phyloP scores from a whole-genome alignment of 192 early-diverging fungal genomes.

The Coemansia sp. region DNA sequence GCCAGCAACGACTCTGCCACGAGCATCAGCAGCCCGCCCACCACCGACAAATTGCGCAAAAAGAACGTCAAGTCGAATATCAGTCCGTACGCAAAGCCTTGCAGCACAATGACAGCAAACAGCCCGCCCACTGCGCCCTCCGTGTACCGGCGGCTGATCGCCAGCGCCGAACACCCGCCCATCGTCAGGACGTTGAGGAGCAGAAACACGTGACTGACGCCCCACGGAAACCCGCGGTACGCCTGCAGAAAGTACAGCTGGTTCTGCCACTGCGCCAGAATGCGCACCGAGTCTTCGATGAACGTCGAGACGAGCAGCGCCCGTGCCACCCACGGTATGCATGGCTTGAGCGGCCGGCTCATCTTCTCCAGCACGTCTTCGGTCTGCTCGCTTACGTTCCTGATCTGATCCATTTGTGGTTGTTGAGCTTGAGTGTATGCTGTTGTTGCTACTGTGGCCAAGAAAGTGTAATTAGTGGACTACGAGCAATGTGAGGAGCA shows the following conservation, averaged over 20 bases:
- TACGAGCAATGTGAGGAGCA: too few relatives aligned
- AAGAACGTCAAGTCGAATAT: conserved; percentile 89
- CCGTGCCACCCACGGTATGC: conserved; percentile 84
- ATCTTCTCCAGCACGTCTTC: conserved; percentile 78
- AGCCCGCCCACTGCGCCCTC: conserved; percentile 83
- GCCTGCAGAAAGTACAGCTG: conserved; percentile 83
- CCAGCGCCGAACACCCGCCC: conserved; percentile 78
- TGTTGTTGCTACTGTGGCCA: too few relatives aligned
- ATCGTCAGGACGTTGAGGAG: conserved; percentile 80
- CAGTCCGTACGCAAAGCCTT: conserved; percentile 93
- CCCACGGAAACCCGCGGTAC: conserved; percentile 77
- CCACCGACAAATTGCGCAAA: conserved; percentile 88
- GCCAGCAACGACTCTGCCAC: conserved; percentile 76
- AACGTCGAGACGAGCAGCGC: conserved; percentile 96
- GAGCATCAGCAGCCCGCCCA: conserved; percentile 93
- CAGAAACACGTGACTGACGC: conserved; percentile 84
- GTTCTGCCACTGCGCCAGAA: conserved; percentile 85
- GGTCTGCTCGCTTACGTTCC: conserved; percentile 56
- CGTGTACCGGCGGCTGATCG: conserved; percentile 79
- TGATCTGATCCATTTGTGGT: conserved; percentile 43
- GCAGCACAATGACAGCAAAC: conserved; percentile 76
- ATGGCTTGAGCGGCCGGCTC: conserved; percentile 83
- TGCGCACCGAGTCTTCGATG: conserved; percentile 89
- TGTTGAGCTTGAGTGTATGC: background rate
- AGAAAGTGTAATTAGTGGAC: too few relatives aligned